A percentile compares a stretch with the other conserved stretches of the same genome.
Conservation (phyloP, 768 basidiomycete species). For the Russula emetica region DNA sequence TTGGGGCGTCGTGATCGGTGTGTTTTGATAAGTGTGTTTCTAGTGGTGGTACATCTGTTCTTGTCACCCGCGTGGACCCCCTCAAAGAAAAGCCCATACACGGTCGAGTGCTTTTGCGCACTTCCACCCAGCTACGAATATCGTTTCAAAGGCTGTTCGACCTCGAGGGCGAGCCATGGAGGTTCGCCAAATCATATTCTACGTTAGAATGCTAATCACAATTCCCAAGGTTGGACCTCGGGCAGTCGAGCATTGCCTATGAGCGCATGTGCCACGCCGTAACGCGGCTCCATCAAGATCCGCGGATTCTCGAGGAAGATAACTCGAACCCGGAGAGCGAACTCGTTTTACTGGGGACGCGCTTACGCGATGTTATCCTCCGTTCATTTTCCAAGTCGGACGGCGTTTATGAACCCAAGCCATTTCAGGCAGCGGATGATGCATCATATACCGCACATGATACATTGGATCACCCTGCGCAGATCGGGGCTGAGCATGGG, state of each 20-base stretch:
- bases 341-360: constrained; percentile 62
- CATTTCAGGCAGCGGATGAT: constrained; percentile 41
- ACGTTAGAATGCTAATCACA: not conserved
- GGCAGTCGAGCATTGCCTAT: constrained; percentile 59
- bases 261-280: constrained; percentile 70
- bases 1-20: constrained; percentile 10
- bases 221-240: constrained; percentile 55
- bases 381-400: constrained; percentile 43
- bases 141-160: constrained; percentile 51
- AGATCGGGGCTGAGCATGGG: constrained; percentile 29
- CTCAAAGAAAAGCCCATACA: constrained; percentile 48
- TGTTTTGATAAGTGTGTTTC: not conserved
- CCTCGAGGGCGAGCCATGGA: constrained; percentile 48
- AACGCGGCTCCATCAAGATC: constrained; percentile 50
- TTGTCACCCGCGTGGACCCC: constrained; percentile 62
- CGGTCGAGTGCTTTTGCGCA: constrained; percentile 52
- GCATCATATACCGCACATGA: constrained; percentile 38
- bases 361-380: constrained; percentile 66
- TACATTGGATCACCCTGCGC: constrained; percentile 38
- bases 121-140: constrained; percentile 51
- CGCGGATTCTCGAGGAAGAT: constrained; percentile 38
- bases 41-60: constrained; percentile 67
- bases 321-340: constrained; percentile 38
- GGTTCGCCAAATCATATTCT: constrained; percentile 28
- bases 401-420: constrained; percentile 35